Percentiles rank a stretch among this genome's conserved stretches.
Conservation (phyloP, 306 rosid genomes). For the Sphenostylis stenocarpa region DNA sequence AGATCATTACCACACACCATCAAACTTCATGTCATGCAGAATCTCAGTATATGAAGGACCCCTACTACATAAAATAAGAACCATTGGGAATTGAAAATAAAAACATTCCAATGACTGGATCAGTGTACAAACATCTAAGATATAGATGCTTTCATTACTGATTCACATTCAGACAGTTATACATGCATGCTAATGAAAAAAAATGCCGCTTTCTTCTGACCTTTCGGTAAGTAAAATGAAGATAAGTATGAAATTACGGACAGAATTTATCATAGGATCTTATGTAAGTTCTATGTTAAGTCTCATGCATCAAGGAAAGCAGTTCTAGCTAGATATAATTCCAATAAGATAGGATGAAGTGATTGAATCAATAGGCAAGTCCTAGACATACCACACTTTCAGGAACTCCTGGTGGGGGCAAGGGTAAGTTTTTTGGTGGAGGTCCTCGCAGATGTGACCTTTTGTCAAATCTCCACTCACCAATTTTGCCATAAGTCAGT, state of each 20-base stretch:
- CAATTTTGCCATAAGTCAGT: slow-evolving; percentile 82
- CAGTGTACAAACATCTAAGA: not conserved
- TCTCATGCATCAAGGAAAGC: not conserved
- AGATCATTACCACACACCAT: slow-evolving; percentile 5
- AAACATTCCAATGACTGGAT: not conserved
- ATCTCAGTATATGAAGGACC: not conserved
- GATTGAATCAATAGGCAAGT: slow-evolving; percentile 13
- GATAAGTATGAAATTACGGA: slow-evolving; percentile 3
- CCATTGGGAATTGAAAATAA: not conserved
- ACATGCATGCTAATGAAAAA: not conserved
- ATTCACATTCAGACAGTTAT: slow-evolving; percentile 1
- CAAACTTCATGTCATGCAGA: not conserved
- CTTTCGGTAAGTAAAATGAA: slow-evolving; percentile 1
- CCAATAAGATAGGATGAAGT: slow-evolving; percentile 9
- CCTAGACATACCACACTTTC: slow-evolving; percentile 92
- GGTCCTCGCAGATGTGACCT: slow-evolving; percentile 86
- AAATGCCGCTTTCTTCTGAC: slow-evolving; percentile 18
- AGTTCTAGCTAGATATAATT: slow-evolving; percentile 20
- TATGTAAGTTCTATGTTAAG: not conserved
- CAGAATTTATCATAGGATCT: not conserved
- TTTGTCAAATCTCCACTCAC: slow-evolving; percentile 98
- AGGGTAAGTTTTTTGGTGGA: slow-evolving; percentile 71
- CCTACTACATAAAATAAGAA: not conserved
- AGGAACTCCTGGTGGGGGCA: slow-evolving; percentile 97
- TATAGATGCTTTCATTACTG: not conserved